Percentiles rank a stretch among this genome's conserved stretches.
These are phyloP conservation scores for Epichloe sibirici DNA, from an alignment of 2,329 filamentous ascomycete species.

Conservation along the genomic window DNA sequence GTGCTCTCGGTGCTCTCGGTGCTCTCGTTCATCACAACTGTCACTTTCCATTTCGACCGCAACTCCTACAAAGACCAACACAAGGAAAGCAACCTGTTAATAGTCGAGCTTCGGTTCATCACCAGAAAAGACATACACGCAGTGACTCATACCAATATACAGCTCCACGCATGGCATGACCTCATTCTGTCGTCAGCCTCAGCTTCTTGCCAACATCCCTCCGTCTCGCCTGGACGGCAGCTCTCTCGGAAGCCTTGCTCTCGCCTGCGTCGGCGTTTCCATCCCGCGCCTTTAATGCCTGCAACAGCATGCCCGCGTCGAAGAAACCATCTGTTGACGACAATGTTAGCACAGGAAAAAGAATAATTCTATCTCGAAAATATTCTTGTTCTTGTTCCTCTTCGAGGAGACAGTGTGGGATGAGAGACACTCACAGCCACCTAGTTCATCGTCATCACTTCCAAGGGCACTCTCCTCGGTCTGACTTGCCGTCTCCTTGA, in stretches of 20 bases:
- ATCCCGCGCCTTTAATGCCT: slow-evolving; percentile 66
- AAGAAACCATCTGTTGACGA: slow-evolving; percentile 77
- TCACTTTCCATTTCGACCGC: no score
- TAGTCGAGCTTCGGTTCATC: neutral
- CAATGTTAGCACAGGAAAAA: slow-evolving; percentile 14
- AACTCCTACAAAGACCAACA: no score
- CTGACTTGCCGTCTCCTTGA: slow-evolving; percentile 40
- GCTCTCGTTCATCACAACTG: no score
- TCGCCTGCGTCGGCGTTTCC: slow-evolving; percentile 39
- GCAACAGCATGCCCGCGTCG: slow-evolving; percentile 86
- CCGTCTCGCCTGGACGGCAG: slow-evolving; percentile 44
- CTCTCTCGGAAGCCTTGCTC: slow-evolving; percentile 44
- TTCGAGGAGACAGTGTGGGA: neutral
- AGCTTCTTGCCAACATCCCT: slow-evolving; percentile 66
- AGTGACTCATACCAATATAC: neutral
- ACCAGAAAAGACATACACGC: neutral
- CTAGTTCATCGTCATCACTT: slow-evolving; percentile 80
- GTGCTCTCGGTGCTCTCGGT: no score
- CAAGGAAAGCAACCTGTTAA: no score
- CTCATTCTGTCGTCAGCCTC: slow-evolving; percentile 23
- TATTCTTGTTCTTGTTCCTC: neutral
- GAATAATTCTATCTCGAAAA: neutral
- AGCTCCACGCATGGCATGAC: neutral
- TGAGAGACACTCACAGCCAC: slow-evolving; percentile 63
- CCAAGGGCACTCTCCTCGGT: slow-evolving; percentile 57